These are phyloP conservation scores for Huiozyma sinensis DNA, from an alignment of 805 yeast genomes.

Conservation along the genomic window DNA sequence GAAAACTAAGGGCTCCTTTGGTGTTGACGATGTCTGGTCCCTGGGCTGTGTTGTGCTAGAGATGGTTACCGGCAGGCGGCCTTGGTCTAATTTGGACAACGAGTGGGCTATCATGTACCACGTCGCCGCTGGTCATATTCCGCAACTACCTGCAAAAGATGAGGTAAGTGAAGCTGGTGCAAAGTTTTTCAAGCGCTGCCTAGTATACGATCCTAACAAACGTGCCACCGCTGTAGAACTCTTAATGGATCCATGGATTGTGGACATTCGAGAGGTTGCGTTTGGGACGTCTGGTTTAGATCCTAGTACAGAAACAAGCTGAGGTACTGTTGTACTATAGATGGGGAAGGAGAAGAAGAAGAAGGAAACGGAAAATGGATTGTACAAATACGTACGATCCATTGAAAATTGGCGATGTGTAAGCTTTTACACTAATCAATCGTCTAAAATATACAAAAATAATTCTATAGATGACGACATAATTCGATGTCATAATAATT, in stretches of 20 bases:
- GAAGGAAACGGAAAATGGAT: no score
- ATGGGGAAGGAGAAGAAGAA: no score
- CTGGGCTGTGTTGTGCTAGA: constrained; percentile 92
- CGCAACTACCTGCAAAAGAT: constrained; percentile 69
- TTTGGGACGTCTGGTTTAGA: constrained; percentile 30
- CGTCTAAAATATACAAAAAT: no score
- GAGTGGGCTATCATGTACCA: constrained; percentile 99
- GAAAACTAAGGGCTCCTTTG: constrained; percentile 30
- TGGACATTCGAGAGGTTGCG: constrained; percentile 57
- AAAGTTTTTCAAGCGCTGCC: constrained; percentile 60
- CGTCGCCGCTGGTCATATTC: constrained; percentile 90
- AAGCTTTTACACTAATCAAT: no score
- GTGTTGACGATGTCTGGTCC: constrained; percentile 80
- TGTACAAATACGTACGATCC: no score
- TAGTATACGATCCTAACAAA: constrained; percentile 71
- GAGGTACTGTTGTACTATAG: no score
- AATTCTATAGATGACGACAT: no score
- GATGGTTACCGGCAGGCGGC: constrained; percentile 93
- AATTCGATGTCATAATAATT: no score
- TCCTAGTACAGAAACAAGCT: no score
- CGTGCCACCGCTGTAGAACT: constrained; percentile 80
- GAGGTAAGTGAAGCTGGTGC: constrained; percentile 77
- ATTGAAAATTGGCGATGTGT: no score
- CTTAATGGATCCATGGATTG: constrained; percentile 83
- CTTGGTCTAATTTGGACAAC: constrained; percentile 96